Evolutionary conservation across 371 early-diverging fungal species (phyloP).

Genomic region (Rhizomucor pusillus): DNA sequence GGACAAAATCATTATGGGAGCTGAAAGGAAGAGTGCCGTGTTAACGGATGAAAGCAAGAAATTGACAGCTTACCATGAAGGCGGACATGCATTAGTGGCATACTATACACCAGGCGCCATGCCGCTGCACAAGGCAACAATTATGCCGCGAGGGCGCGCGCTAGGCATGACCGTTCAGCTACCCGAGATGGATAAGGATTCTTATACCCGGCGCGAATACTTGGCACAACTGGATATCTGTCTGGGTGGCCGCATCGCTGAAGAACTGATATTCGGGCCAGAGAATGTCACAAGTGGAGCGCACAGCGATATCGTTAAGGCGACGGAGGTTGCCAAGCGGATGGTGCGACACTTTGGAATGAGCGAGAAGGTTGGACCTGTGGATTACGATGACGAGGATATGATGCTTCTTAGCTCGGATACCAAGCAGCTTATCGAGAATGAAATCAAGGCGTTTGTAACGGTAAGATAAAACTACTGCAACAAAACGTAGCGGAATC

Average conservation of each 20-base stretch:
- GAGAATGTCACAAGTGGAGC: slow-evolving; percentile 93
- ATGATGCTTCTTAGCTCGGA: slow-evolving; percentile 61
- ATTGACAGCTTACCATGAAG: slow-evolving; percentile 95
- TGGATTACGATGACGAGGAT: slow-evolving; percentile 59
- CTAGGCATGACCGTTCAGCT: slow-evolving; percentile 89
- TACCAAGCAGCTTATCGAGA: slow-evolving; percentile 76
- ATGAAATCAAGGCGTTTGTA: slow-evolving; percentile 71
- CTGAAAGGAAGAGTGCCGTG: slow-evolving; percentile 85
- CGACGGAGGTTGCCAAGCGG: slow-evolving; percentile 80
- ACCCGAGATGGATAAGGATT: slow-evolving; percentile 88
- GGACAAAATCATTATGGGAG: slow-evolving; percentile 94
- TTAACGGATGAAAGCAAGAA: slow-evolving; percentile 81
- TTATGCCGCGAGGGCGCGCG: slow-evolving; percentile 90
- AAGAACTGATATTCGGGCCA: slow-evolving; percentile 86
- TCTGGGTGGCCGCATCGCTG: slow-evolving; percentile 94
- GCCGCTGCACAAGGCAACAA: slow-evolving; percentile 94
- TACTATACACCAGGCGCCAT: slow-evolving; percentile 87
- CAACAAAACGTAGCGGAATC: not conserved
- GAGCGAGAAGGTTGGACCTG: slow-evolving; percentile 78
- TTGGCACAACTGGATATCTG: slow-evolving; percentile 87
- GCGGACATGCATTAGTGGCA: slow-evolving; percentile 93
- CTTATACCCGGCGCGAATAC: slow-evolving; percentile 74
- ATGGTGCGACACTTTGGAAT: slow-evolving; percentile 92
- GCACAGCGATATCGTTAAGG: slow-evolving; percentile 82
- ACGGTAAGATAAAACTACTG: slow-evolving; percentile 41